phyloP scores from a whole-genome alignment of 2,329 filamentous ascomycete species.

The Zasmidium cellare region DNA sequence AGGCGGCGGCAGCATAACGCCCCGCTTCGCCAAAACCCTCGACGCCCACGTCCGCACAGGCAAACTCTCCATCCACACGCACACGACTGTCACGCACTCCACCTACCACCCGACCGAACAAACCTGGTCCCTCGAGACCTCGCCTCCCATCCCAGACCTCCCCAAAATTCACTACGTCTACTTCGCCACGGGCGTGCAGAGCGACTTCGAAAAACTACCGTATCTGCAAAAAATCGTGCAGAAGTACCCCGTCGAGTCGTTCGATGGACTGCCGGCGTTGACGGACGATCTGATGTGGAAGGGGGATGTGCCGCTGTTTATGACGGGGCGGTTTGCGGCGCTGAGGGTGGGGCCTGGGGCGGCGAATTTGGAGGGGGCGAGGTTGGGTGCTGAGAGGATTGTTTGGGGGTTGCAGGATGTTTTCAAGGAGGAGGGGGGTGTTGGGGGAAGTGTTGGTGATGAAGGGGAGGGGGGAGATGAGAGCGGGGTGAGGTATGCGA shows the following conservation, averaged over 20 bases:
- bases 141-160: constrained; percentile 53
- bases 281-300: constrained; percentile 77
- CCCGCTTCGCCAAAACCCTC: constrained; percentile 65
- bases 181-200: constrained; percentile 71
- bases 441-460: background rate
- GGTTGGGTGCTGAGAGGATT: constrained; percentile 71
- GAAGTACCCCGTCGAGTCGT: constrained; percentile 58
- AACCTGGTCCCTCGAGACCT: constrained; percentile 55
- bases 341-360: constrained; percentile 71
- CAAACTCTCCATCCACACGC: constrained; percentile 56
- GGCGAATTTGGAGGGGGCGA: constrained; percentile 71
- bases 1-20: constrained; percentile 75
- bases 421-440: background rate
- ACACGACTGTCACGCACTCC: constrained; percentile 57
- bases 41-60: constrained; percentile 58
- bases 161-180: constrained; percentile 65
- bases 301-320: constrained; percentile 69
- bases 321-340: constrained; percentile 67
- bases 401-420: constrained; percentile 67
- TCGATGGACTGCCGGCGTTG: constrained; percentile 33
- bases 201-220: constrained; percentile 24
- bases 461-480: constrained; percentile 3
- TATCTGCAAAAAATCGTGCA: no score
- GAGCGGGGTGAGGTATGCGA: constrained; percentile 26
- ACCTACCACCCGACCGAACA: constrained; percentile 50